A percentile compares a stretch with the other conserved stretches of the same genome.
Evolutionary conservation across 805 yeast genomes (phyloP).

Genomic region (Cyberlindnera galapagoensis): DNA sequence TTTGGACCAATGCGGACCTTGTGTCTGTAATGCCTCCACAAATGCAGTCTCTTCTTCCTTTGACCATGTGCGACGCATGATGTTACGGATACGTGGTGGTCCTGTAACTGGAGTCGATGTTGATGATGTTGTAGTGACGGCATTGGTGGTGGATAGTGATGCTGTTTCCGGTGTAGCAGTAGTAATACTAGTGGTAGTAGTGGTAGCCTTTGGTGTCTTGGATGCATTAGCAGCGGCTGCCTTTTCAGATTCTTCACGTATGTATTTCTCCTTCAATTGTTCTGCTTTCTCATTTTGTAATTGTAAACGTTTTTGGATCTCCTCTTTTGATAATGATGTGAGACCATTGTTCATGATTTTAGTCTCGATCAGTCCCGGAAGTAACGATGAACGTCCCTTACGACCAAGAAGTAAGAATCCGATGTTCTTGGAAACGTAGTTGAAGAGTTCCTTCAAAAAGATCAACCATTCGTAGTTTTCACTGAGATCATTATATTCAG

Average conservation of each 20-base stretch:
- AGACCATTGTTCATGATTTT: conserved; percentile 3
- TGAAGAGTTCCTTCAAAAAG: conserved; percentile 72
- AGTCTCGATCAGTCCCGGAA: conserved; percentile 10
- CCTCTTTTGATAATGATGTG: conserved; percentile 17
- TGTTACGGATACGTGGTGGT: conserved; percentile 21
- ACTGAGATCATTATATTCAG: conserved; percentile 45
- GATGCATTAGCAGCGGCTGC: conserved; percentile 1
- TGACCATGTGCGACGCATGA: conserved; percentile 73
- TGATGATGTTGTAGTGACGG: conserved; percentile 18
- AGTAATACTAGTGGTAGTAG: neutral
- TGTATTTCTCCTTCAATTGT: conserved; percentile 14
- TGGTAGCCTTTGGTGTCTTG: conserved; percentile 6
- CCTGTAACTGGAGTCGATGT: conserved; percentile 8
- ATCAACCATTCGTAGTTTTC: conserved; percentile 82
- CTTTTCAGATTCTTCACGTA: conserved; percentile 1
- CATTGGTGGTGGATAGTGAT: neutral
- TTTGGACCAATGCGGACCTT: conserved; percentile 93
- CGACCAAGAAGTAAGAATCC: conserved; percentile 69
- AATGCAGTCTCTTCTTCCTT: conserved; percentile 83
- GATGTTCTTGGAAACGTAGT: conserved; percentile 69
- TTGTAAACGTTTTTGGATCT: conserved; percentile 14
- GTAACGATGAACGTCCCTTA: conserved; percentile 28
- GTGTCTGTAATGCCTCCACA: conserved; percentile 64
- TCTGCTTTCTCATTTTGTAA: conserved; percentile 12
- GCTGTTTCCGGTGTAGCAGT: neutral